These are phyloP conservation scores for Dryadomyces quercus-mongolicae DNA, from an alignment of 2,329 filamentous ascomycete genomes.

Conservation along the genomic window DNA sequence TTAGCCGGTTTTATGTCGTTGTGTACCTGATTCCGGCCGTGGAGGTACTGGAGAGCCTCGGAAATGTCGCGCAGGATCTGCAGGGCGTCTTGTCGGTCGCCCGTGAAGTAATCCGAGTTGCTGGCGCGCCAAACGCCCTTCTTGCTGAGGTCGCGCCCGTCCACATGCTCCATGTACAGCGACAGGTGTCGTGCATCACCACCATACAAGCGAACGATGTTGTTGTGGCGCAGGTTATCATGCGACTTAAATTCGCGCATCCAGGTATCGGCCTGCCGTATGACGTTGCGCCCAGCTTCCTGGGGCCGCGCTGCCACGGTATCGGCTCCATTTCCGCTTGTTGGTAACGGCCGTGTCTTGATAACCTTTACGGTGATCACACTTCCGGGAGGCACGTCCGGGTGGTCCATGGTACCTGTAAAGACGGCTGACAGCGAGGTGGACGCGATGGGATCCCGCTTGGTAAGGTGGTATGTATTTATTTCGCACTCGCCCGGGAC, in stretches of 20 bases:
- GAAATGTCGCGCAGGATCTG: constrained; percentile 43
- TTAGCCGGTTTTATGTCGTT: constrained; percentile 54
- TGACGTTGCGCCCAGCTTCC: constrained; percentile 40
- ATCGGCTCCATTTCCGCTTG: constrained; percentile 16
- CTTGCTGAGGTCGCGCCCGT: constrained; percentile 40
- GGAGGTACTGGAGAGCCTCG: constrained; percentile 42
- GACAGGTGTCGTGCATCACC: constrained; percentile 48
- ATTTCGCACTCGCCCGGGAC: constrained; percentile 38
- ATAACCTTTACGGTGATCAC: constrained; percentile 50
- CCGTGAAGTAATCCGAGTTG: constrained; percentile 35
- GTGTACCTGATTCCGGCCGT: constrained; percentile 40
- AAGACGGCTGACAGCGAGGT: constrained; percentile 44
- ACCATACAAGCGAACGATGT: constrained; percentile 45
- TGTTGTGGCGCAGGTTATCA: constrained; percentile 40
- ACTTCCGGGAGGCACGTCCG: constrained; percentile 33
- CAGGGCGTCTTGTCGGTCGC: constrained; percentile 33
- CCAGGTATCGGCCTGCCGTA: constrained; percentile 49
- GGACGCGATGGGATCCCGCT: constrained; percentile 42
- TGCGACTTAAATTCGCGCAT: constrained; percentile 45
- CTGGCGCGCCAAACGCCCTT: constrained; percentile 36
- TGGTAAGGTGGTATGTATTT: constrained; percentile 42
- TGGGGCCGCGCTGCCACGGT: constrained; percentile 29
- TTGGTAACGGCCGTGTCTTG: constrained; percentile 32
- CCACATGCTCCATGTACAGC: constrained; percentile 50
- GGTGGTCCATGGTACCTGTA: constrained; percentile 33